Conservation (phyloP, 176 grass and related monocot genomes). For the Hordeum marinum region DNA sequence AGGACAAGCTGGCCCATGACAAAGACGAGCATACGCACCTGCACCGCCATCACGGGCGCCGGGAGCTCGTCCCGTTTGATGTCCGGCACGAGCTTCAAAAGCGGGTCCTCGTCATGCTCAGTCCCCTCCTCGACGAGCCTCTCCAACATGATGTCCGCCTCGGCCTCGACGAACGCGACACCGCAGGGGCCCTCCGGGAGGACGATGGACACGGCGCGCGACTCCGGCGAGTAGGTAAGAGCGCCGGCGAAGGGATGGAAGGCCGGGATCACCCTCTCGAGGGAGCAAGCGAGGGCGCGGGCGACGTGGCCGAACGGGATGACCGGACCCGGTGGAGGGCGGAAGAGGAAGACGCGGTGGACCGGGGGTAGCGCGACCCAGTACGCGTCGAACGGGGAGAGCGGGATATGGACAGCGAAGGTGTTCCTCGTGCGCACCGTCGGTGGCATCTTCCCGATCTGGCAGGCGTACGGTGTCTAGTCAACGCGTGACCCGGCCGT, state of each 20-base stretch:
- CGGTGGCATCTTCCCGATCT: not conserved
- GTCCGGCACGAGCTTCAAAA: constrained; percentile 7
- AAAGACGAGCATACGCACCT: not conserved
- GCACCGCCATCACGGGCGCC: constrained; percentile 14
- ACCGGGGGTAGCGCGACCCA: constrained; percentile 6
- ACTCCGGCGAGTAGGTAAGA: not conserved
- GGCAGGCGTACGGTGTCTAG: not conserved
- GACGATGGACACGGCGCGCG: not conserved
- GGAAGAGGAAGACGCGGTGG: constrained; percentile 19
- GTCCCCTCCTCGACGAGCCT: not conserved
- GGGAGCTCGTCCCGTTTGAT: constrained; percentile 23
- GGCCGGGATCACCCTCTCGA: not conserved
- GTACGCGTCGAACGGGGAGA: constrained; percentile 19
- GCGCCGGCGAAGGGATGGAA: constrained; percentile 17
- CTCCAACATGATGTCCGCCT: constrained; percentile 9
- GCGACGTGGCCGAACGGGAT: not conserved
- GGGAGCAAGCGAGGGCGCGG: not conserved
- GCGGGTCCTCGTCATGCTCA: not conserved
- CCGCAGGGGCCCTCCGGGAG: not conserved
- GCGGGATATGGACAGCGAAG: not conserved
- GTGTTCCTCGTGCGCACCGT: not conserved
- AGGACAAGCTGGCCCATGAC: too few relatives aligned
- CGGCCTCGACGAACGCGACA: constrained; percentile 30
- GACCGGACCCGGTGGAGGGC: too few relatives aligned
- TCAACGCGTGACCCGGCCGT: too few relatives aligned